phyloP scores from a whole-genome alignment of 164 flowering plant species.

The Vitis amurensis region DNA sequence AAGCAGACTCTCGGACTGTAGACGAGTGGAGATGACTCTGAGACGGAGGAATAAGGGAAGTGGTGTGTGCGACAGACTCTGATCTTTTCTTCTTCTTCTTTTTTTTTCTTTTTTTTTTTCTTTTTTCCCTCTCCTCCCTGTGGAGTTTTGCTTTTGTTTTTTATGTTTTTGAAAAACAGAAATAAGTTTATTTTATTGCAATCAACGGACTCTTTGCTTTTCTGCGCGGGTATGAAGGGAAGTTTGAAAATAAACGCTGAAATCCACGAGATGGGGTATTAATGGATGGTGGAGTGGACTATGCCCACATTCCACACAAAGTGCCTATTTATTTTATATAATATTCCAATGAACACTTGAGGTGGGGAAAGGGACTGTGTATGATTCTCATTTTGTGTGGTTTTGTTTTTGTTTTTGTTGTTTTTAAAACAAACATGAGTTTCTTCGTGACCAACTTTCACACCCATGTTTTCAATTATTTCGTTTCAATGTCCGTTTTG shows the following conservation, averaged over 20 bases:
- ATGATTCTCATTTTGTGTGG: too few species aligned
- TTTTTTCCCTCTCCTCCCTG: conserved; percentile 5
- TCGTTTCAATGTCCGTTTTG: too few species aligned
- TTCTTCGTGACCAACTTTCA: too few species aligned
- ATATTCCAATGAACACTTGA: neutral
- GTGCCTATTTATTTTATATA: too few species aligned
- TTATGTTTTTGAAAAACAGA: neutral
- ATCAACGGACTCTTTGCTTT: conserved; percentile 36
- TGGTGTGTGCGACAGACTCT: too few species aligned
- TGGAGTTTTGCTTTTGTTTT: neutral
- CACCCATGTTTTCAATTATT: too few species aligned
- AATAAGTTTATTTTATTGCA: conserved; percentile 10
- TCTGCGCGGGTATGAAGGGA: conserved; percentile 61
- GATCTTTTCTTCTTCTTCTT: neutral
- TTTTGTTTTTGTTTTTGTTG: too few species aligned
- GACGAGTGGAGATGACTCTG: too few species aligned
- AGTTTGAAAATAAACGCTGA: conserved; percentile 74
- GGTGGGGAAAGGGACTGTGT: too few species aligned
- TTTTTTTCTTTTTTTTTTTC: neutral
- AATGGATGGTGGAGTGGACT: conserved; percentile 19
- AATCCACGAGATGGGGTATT: conserved; percentile 46
- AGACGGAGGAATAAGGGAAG: too few species aligned
- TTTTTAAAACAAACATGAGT: too few species aligned
- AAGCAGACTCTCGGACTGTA: too few species aligned
- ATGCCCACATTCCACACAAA: conserved; percentile 12